Evolutionary conservation across 1,139 yeast species (phyloP), one percentile per base, ranked within the genome.

Genomic region (Yamadazyma pseudoaaseri): DNA sequence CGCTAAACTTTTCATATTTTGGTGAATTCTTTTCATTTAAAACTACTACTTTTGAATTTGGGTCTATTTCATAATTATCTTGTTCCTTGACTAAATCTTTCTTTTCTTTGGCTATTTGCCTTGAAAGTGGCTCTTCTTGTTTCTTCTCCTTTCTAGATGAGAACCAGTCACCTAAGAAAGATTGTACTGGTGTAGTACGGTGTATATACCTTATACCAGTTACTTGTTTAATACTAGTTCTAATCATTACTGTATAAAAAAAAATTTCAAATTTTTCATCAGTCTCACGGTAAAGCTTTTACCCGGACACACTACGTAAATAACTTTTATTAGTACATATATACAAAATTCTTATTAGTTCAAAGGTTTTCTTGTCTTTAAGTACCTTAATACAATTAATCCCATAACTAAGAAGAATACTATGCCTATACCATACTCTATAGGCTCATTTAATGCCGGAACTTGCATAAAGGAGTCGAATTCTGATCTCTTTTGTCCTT

Each of bases 41-140:
- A 34, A 67, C 51, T 21, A 61, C 63, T 32, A 70, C 60, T 38
- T 64, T 65, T 25, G 62, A 51, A 16, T 49, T 50, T 6, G 61
- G 57, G 31, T 60, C 66, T 13, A 55, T 52, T 39, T 60, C 65
- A 38, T 51, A 60, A 26, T 64, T 56, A 44, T 68, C 70, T 52
- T 69, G 73, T 30, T 66, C 68, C 43, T 65, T 55, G 34, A 65
- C 53, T 36, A 69, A 51, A 25, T 67, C 70, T 37, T 62, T 60
- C 40, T 49, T 44, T 44, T 49, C 45, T 37, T 48, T 45, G 30
- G 46, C 43, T 18, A 38, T 37, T 28, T 44, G 42, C 3, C 28
- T 11, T 4, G 6, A 6, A 13, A 22, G 15, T 10, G 24, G 30
- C 5, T 26, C 32, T 2, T 13, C 25, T 30, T 30, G 27, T 4